Base-by-base conservation (phyloP, 257 asterid genomes). In the Ocimum tenuiflorum region DNA sequence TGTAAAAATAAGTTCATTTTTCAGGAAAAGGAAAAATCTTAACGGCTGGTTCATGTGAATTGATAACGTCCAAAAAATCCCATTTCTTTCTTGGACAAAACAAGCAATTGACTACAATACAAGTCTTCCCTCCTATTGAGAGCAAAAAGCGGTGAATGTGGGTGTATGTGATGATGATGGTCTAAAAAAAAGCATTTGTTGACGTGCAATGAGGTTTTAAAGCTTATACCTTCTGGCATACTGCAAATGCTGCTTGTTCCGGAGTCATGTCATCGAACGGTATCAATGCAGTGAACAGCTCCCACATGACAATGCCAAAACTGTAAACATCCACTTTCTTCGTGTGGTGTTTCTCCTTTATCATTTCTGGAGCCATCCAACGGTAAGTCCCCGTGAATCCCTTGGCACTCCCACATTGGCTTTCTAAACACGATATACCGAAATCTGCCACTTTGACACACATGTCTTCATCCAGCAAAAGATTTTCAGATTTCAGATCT, bases 311-410 rank as follows among this genome's bases (percentile, higher is more conserved):
- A 19, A 92, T 86, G 56, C 95, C 97, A 9, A 86, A 92, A 68
- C 99, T 89, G 66, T 92, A 92, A 53, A 92, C 89, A 58, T 92
- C 99, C 4, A 92, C 99, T 74, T 92, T 92, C 83, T 84, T 92
- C 0, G 99, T 92, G 61, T 92, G 99, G 49, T 77, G 85, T 63
- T 89, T 92, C 68, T 92, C 97, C 84, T 79, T 81, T 4, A 92
- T 92, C 99, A 92, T 89, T 66, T 92, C 98, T 0, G 99, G 99
- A 18, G 99, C 99, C 99, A 92, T 92, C 99, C 99, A 92, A 18
- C 97, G 94, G 48, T 92, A 92, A 1, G 99, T 92, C 17, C 98
- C 99, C 0, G 99, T 87, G 78, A 92, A 92, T 36, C 99, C 97
- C 79, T 89, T 92, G 20, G 89, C 81, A 41, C 91, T 89, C 13